phyloP scores from a whole-genome alignment of 768 basidiomycete species.

The Pulveroboletus sp. region DNA sequence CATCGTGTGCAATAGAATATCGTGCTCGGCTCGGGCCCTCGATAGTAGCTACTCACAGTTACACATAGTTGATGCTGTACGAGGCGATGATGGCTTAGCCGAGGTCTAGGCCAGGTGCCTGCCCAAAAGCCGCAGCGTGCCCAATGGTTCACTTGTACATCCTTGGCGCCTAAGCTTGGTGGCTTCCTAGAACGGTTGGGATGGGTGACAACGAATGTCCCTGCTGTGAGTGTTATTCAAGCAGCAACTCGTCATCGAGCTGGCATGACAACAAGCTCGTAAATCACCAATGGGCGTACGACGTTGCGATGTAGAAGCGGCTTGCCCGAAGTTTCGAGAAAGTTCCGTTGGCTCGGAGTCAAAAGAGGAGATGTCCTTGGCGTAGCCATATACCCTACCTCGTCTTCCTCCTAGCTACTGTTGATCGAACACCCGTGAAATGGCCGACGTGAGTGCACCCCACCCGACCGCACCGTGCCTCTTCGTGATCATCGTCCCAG shows the following conservation, averaged over 20 bases:
- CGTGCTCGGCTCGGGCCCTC: not conserved
- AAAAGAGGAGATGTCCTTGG: slow-evolving; percentile 7
- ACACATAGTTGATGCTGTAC: not conserved
- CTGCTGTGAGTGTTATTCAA: too few relatives aligned
- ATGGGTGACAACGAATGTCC: too few relatives aligned
- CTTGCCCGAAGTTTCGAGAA: slow-evolving; percentile 32
- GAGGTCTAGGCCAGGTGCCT: too few relatives aligned
- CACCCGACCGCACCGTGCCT: not conserved
- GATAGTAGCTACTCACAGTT: not conserved
- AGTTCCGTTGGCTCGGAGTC: slow-evolving; percentile 15
- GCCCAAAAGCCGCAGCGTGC: too few relatives aligned
- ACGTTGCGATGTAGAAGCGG: too few relatives aligned
- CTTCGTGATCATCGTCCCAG: slow-evolving; percentile 31
- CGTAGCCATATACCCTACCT: not conserved
- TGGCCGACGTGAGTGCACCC: slow-evolving; percentile 34
- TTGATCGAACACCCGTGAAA: slow-evolving; percentile 15
- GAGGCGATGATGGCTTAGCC: not conserved
- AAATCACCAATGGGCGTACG: too few relatives aligned
- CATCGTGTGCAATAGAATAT: not conserved
- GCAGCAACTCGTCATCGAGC: too few relatives aligned
- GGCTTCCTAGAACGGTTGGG: too few relatives aligned
- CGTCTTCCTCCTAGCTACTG: not conserved
- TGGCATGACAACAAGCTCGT: too few relatives aligned
- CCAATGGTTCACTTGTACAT: too few relatives aligned
- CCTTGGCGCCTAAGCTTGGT: too few relatives aligned